phyloP scores from a whole-genome alignment of 2,329 filamentous ascomycete species.

The Dothideomycetes sp. region DNA sequence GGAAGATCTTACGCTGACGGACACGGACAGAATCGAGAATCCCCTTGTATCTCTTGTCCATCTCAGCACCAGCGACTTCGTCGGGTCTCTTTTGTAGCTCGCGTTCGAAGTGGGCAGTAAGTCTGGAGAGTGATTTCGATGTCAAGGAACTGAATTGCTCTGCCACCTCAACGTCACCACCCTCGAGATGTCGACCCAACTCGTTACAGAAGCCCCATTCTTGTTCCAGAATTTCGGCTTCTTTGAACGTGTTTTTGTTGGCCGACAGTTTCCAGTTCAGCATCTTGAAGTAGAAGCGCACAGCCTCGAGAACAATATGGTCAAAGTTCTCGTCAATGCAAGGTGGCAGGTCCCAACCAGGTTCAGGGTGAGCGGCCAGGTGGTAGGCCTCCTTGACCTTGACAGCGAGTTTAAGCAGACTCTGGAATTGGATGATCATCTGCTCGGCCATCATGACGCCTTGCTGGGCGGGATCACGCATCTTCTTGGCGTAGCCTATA shows the following conservation, averaged over 20 bases:
- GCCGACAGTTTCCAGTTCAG: conserved; percentile 94
- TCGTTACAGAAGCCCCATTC: conserved; percentile 98
- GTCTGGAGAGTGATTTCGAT: conserved; percentile 78
- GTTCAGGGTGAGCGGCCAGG: conserved; percentile 72
- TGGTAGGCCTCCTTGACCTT: conserved; percentile 86
- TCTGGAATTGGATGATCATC: conserved; percentile 95
- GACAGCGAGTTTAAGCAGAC: conserved; percentile 82
- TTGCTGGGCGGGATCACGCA: conserved; percentile 89
- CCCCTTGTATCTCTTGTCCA: conserved; percentile 95
- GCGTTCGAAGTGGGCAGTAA: conserved; percentile 84
- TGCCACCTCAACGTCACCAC: conserved; percentile 90
- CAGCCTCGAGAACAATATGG: conserved; percentile 76
- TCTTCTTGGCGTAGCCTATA: conserved; percentile 82
- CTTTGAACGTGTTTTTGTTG: conserved; percentile 99
- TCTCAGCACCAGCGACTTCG: conserved; percentile 68
- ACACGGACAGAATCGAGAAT: conserved; percentile 93
- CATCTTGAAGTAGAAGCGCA: conserved; percentile 98
- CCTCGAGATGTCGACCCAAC: conserved; percentile 81
- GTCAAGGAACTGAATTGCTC: conserved; percentile 94
- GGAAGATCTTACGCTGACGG: conserved; percentile 89
- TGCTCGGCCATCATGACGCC: conserved; percentile 92
- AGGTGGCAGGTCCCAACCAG: conserved; percentile 89
- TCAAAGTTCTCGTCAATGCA: conserved; percentile 98
- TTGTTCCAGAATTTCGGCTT: conserved; percentile 91
- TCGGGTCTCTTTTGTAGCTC: conserved; percentile 78